phyloP scores from a whole-genome alignment of 768 basidiomycete genomes.

The Glaciozyma antarctica region DNA sequence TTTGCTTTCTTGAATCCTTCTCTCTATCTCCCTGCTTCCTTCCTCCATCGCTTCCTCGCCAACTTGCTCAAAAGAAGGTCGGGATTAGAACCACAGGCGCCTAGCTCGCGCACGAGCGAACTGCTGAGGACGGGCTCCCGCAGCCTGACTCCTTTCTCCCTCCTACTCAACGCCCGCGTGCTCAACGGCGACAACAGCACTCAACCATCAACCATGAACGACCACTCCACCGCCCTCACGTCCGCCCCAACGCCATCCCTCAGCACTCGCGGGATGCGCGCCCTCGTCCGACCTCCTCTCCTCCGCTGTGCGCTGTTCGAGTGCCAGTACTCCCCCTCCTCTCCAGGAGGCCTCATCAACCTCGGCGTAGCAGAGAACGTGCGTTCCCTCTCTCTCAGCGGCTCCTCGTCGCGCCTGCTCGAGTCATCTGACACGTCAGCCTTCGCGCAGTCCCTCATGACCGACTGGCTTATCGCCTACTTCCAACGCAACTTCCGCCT shows the following conservation, averaged over 20 bases:
- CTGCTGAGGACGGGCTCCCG: no score
- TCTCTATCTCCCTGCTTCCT: no score
- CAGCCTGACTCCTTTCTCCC: no score
- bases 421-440: conserved; percentile 4
- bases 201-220: neutral
- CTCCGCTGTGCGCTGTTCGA: conserved; percentile 25
- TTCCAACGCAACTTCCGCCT: conserved; percentile 6
- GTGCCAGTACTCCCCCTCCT: conserved; percentile 16
- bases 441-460: conserved; percentile 11
- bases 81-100: no score
- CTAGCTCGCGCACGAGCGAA: no score
- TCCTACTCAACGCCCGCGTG: no score
- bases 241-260: neutral
- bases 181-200: no score
- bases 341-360: conserved; percentile 13
- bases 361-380: conserved; percentile 28
- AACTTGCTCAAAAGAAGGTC: no score
- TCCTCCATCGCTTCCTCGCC: no score
- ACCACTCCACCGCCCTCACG: neutral
- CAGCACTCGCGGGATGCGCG: conserved; percentile 9
- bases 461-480: conserved; percentile 15
- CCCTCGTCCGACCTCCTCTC: conserved; percentile 24
- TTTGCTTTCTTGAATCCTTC: no score
- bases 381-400: neutral
- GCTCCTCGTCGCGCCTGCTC: neutral